Evolutionary conservation across 164 flowering plant species (phyloP).

Genomic region (Berberis thunbergii): DNA sequence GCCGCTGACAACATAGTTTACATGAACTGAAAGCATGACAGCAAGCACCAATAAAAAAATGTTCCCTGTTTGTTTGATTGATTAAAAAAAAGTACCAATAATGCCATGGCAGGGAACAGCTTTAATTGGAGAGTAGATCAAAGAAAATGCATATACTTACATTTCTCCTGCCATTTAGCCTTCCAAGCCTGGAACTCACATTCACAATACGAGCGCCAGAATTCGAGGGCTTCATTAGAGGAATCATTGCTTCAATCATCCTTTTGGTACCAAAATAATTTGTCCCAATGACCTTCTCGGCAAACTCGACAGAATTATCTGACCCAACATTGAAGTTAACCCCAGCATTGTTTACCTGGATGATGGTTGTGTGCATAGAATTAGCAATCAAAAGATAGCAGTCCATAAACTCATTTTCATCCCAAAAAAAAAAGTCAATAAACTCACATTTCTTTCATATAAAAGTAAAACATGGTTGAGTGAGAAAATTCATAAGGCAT

Average conservation of each 20-base stretch:
- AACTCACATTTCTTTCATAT: no score
- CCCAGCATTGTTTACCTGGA: conserved; percentile 93
- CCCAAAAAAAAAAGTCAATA: background rate
- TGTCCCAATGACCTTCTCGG: conserved; percentile 53
- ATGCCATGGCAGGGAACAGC: no score
- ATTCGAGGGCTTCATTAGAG: conserved; percentile 53
- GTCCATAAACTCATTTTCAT: background rate
- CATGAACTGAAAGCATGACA: no score
- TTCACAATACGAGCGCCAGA: conserved; percentile 65
- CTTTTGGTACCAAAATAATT: conserved; percentile 71
- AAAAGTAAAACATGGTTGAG: no score
- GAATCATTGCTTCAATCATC: conserved; percentile 52
- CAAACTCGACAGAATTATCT: conserved; percentile 75
- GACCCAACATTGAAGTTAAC: conserved; percentile 70
- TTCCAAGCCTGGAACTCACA: conserved; percentile 80
- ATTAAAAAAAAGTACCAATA: no score
- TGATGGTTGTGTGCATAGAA: background rate
- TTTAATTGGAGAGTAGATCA: no score
- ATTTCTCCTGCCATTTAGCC: conserved; percentile 69
- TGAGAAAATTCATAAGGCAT: no score
- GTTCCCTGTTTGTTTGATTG: no score
- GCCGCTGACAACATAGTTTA: no score
- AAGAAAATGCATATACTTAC: conserved; percentile 28
- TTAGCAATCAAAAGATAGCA: background rate
- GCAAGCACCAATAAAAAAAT: no score